Percentiles rank a stretch among this genome's conserved stretches.
Conservation (phyloP, 495 filamentous ascomycete genomes). For the Lepidopterella palustris region DNA sequence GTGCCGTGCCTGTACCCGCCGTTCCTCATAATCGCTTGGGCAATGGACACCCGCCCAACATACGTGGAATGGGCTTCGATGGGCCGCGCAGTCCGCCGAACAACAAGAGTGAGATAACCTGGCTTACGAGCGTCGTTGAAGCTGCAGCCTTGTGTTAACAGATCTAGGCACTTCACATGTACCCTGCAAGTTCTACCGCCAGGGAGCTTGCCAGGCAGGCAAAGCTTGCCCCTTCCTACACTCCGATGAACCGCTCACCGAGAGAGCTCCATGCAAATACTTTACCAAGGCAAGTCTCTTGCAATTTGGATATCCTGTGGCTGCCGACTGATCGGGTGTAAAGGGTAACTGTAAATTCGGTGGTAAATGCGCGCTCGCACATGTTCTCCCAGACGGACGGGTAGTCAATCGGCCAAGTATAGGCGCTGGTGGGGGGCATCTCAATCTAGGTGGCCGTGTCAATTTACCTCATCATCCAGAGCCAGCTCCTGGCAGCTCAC, state of each 20-base stretch:
- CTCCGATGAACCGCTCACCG: conserved; percentile 68
- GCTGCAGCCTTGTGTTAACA: conserved; percentile 15
- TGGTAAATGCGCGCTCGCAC: conserved; percentile 90
- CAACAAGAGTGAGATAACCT: conserved; percentile 58
- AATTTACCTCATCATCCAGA: conserved; percentile 63
- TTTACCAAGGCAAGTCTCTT: conserved; percentile 75
- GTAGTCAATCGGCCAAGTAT: conserved; percentile 65
- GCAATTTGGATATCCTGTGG: background rate
- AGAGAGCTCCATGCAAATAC: conserved; percentile 91
- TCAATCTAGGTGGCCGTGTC: conserved; percentile 65
- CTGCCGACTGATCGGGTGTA: conserved; percentile 9
- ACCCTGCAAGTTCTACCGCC: conserved; percentile 97
- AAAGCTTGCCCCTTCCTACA: conserved; percentile 94
- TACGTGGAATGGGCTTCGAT: conserved; percentile 45
- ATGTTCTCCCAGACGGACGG: conserved; percentile 88
- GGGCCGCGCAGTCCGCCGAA: conserved; percentile 75
- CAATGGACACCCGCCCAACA: conserved; percentile 22
- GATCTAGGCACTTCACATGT: conserved; percentile 86
- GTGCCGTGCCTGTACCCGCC: conserved; percentile 32
- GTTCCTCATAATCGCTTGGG: conserved; percentile 24
- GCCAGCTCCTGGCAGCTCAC: conserved; percentile 75
- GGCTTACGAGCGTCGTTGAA: background rate
- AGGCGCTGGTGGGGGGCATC: conserved; percentile 42
- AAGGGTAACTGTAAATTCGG: conserved; percentile 99
- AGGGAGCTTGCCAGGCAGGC: conserved; percentile 93